A percentile compares a stretch with the other conserved stretches of the same genome.
Evolutionary conservation across 805 yeast genomes (phyloP).

Genomic region (Lipomyces anomalus): DNA sequence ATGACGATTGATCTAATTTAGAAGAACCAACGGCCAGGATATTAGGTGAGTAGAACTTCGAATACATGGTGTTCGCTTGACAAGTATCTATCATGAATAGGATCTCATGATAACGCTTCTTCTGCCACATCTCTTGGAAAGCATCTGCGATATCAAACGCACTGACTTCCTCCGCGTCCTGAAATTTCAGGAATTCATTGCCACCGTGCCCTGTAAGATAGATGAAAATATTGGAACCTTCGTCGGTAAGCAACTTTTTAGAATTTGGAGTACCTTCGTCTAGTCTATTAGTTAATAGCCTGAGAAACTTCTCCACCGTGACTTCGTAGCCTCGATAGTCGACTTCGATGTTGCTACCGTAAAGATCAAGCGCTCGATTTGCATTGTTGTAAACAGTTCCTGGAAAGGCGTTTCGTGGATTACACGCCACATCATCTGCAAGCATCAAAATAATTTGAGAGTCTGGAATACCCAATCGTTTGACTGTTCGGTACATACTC

Average conservation of each 20-base stretch:
- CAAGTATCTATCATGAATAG: constrained; percentile 98
- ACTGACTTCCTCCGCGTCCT: constrained; percentile 96
- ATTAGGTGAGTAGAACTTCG: constrained; percentile 86
- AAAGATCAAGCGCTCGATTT: constrained; percentile 84
- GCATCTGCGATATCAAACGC: constrained; percentile 96
- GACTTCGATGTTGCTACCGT: constrained; percentile 92
- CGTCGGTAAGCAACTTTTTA: constrained; percentile 85
- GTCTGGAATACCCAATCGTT: constrained; percentile 94
- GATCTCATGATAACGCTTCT: constrained; percentile 89
- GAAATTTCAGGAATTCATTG: constrained; percentile 92
- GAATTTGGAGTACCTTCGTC: constrained; percentile 89
- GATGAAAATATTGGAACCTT: constrained; percentile 85
- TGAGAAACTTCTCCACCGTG: constrained; percentile 92
- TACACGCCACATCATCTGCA: constrained; percentile 95
- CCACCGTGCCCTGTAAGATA: constrained; percentile 99
- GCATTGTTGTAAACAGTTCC: constrained; percentile 93
- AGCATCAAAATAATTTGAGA: constrained; percentile 94
- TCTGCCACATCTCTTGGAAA: constrained; percentile 93
- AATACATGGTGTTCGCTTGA: constrained; percentile 97
- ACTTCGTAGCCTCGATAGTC: constrained; percentile 98
- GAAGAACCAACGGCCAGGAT: constrained; percentile 90
- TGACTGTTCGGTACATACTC: constrained; percentile 91
- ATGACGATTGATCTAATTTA: constrained; percentile 78
- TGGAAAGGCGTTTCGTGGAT: constrained; percentile 91
- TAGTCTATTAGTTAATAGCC: constrained; percentile 93